Evolutionary conservation across 2,329 filamentous ascomycete genomes (phyloP).

Genomic region (Ophiostoma sp.): DNA sequence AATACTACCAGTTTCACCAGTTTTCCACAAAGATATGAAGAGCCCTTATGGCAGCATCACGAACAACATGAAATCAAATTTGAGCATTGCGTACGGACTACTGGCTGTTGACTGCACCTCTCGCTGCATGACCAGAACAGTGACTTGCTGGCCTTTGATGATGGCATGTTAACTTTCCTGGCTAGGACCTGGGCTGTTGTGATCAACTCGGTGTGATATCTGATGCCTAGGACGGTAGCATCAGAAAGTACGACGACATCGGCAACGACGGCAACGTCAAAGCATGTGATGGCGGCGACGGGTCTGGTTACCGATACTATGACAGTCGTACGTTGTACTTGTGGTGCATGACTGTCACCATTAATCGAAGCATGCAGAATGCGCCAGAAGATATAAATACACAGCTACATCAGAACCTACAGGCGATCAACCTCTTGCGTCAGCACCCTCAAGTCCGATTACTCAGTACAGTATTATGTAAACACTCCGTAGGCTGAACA

Average conservation of each 20-base stretch:
- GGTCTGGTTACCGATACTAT: neutral
- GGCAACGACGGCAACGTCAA: too few relatives aligned
- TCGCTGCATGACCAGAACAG: neutral
- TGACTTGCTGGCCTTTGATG: neutral
- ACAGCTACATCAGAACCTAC: neutral
- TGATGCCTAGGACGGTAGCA: too few relatives aligned
- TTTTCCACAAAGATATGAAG: neutral
- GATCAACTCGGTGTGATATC: neutral
- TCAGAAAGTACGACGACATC: too few relatives aligned
- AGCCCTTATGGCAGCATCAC: slow-evolving; percentile 11
- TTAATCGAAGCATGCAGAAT: neutral
- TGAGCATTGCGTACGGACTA: neutral
- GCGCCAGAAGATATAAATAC: neutral
- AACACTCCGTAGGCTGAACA: neutral
- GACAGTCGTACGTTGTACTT: neutral
- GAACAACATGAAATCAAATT: neutral
- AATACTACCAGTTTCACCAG: slow-evolving; percentile 11
- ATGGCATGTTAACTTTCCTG: neutral
- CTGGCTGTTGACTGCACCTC: neutral
- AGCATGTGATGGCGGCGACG: neutral
- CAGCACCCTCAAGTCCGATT: neutral
- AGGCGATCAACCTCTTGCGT: neutral
- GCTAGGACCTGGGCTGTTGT: neutral
- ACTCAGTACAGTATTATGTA: too few relatives aligned
- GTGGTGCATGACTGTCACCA: neutral